phyloP scores from a whole-genome alignment of 768 basidiomycete species.

The Agaricus blazei region DNA sequence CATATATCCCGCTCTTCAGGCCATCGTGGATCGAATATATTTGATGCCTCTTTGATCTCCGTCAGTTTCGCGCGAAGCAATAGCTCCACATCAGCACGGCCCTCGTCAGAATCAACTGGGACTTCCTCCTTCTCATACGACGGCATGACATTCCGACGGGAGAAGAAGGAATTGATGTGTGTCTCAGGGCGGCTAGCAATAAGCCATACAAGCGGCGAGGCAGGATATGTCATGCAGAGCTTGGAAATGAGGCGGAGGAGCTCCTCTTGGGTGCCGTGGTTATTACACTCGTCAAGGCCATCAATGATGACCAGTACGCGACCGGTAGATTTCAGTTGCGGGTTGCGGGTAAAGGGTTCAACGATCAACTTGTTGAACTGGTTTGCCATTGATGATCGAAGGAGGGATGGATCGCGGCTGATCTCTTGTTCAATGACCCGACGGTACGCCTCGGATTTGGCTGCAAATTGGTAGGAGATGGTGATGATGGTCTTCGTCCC shows the following conservation, averaged over 20 bases:
- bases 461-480: slow-evolving; percentile 17
- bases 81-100: background rate
- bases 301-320: background rate
- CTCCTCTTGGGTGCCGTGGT: background rate
- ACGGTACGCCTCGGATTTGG: background rate
- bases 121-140: background rate
- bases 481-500: slow-evolving; percentile 6
- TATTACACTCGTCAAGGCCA: background rate
- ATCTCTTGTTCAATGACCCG: slow-evolving; percentile 9
- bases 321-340: too few species aligned
- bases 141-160: background rate
- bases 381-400: slow-evolving; percentile 1
- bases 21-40: background rate
- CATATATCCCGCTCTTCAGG: background rate
- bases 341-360: slow-evolving; percentile 5
- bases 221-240: background rate
- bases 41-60: background rate
- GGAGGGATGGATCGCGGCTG: slow-evolving; percentile 5
- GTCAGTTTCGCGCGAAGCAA: background rate
- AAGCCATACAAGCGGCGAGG: background rate
- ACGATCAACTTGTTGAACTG: slow-evolving; percentile 14
- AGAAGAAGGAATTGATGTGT: background rate
- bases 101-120: background rate
- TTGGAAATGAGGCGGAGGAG: background rate
- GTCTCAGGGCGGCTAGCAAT: background rate